Percentiles rank a stretch among this genome's conserved stretches.
Conservation (phyloP, 2,329 filamentous ascomycete genomes). For the Ascochyta pisi region DNA sequence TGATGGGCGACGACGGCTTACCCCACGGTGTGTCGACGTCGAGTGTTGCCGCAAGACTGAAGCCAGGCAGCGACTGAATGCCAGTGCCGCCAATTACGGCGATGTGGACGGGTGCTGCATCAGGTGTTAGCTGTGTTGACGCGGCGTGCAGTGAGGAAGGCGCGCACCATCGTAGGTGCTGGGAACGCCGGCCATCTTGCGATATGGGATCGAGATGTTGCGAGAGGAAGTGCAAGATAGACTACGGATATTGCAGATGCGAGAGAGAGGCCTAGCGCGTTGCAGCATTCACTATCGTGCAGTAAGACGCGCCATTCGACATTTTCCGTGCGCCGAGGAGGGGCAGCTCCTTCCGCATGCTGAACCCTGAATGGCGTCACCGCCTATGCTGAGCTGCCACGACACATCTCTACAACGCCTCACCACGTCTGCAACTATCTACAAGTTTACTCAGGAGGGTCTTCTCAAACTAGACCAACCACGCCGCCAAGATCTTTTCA, state of each 20-base stretch:
- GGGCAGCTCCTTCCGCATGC: slow-evolving; percentile 26
- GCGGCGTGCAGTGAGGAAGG: not conserved
- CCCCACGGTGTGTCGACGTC: slow-evolving; percentile 89
- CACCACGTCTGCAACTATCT: too few relatives aligned
- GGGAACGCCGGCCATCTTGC: slow-evolving; percentile 45
- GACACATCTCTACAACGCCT: too few relatives aligned
- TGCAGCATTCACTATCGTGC: slow-evolving; percentile 28
- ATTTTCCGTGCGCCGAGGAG: slow-evolving; percentile 26
- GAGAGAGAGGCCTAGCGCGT: slow-evolving; percentile 14
- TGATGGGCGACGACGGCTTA: slow-evolving; percentile 75
- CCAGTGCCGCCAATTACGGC: slow-evolving; percentile 76
- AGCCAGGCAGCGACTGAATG: slow-evolving; percentile 84
- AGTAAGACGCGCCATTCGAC: slow-evolving; percentile 20
- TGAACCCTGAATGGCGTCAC: slow-evolving; percentile 35
- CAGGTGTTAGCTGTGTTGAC: slow-evolving; percentile 17
- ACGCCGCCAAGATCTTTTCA: too few relatives aligned
- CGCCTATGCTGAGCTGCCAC: slow-evolving; percentile 4
- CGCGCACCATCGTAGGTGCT: slow-evolving; percentile 41
- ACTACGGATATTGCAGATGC: not conserved
- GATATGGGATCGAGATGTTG: slow-evolving; percentile 33
- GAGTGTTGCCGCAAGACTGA: slow-evolving; percentile 81
- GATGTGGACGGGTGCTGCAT: slow-evolving; percentile 56
- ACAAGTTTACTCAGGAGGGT: too few relatives aligned
- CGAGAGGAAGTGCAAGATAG: slow-evolving; percentile 9
- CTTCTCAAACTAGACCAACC: too few relatives aligned